Evolutionary conservation across 305 asterid species (phyloP).

Genomic region (Fraxinus platypoda): DNA sequence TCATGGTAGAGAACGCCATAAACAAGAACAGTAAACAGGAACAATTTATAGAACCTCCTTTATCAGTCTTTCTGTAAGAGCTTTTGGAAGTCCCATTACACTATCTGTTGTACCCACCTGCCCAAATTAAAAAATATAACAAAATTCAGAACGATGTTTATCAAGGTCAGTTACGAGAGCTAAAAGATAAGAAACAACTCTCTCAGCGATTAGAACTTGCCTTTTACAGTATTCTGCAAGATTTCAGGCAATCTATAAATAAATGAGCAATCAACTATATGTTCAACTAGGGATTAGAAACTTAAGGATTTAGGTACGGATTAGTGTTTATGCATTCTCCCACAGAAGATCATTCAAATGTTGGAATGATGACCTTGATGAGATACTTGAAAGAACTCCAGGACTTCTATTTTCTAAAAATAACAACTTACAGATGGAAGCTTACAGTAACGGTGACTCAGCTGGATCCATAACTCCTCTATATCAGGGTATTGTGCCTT

Average conservation of each 20-base stretch:
- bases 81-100: slow-evolving; percentile 94
- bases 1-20: background rate
- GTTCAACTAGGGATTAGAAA: background rate
- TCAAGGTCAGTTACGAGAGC: background rate
- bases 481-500: background rate
- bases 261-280: background rate
- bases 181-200: background rate
- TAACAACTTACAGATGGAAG: background rate
- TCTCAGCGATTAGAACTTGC: background rate
- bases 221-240: background rate
- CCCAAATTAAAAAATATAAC: slow-evolving; percentile 3
- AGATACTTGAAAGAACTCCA: background rate
- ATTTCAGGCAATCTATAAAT: background rate
- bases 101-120: slow-evolving; percentile 89
- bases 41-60: slow-evolving; percentile 58
- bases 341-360: background rate
- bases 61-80: slow-evolving; percentile 60
- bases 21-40: background rate
- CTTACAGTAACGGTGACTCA: background rate
- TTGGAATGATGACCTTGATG: background rate
- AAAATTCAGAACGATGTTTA: background rate
- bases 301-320: background rate
- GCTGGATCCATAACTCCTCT: background rate
- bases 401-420: background rate
- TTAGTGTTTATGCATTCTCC: background rate